phyloP scores from a whole-genome alignment of 179 eudicot genomes.

The Beta macrorhiza region DNA sequence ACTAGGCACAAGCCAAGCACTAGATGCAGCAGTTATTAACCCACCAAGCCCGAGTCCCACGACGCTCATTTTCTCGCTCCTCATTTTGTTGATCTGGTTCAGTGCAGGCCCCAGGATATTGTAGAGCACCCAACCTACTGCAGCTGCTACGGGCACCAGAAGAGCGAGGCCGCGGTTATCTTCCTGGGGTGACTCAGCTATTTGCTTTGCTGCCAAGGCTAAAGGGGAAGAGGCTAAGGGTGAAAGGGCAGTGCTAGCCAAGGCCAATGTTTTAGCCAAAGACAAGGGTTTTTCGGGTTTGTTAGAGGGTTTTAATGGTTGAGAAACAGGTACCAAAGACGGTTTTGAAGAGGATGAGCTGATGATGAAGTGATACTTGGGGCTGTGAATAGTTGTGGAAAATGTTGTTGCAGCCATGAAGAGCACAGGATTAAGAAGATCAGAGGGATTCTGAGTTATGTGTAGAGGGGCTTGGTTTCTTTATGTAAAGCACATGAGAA shows the following conservation, averaged over 20 bases:
- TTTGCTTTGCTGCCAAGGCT: conserved; percentile 37
- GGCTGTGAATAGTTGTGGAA: conserved; percentile 17
- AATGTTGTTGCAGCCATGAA: conserved; percentile 29
- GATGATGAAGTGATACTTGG: conserved; percentile 15
- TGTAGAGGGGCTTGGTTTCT: not conserved
- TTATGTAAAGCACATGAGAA: not conserved
- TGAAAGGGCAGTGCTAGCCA: conserved; percentile 18
- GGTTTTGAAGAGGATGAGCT: conserved; percentile 14
- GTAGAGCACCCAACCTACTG: conserved; percentile 36
- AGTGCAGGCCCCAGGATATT: conserved; percentile 36
- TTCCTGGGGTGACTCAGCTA: conserved; percentile 33
- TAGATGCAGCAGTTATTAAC: conserved; percentile 6
- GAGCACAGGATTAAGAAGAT: not conserved
- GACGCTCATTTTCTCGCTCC: conserved; percentile 24
- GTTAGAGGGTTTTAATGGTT: not conserved
- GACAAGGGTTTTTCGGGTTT: conserved; percentile 9
- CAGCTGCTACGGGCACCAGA: conserved; percentile 31
- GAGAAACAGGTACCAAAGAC: conserved; percentile 7
- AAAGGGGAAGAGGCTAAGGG: conserved; percentile 27
- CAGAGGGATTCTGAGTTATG: not conserved
- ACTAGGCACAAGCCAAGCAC: conserved; percentile 1
- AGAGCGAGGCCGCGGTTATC: conserved; percentile 32
- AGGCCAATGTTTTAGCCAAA: conserved; percentile 13
- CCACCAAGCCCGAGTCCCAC: conserved; percentile 32
- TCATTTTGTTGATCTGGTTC: conserved; percentile 38